These are phyloP conservation scores for Neckera pumila DNA, from an alignment of 225 moss, liverwort and hornwort species.

Conservation along the genomic window DNA sequence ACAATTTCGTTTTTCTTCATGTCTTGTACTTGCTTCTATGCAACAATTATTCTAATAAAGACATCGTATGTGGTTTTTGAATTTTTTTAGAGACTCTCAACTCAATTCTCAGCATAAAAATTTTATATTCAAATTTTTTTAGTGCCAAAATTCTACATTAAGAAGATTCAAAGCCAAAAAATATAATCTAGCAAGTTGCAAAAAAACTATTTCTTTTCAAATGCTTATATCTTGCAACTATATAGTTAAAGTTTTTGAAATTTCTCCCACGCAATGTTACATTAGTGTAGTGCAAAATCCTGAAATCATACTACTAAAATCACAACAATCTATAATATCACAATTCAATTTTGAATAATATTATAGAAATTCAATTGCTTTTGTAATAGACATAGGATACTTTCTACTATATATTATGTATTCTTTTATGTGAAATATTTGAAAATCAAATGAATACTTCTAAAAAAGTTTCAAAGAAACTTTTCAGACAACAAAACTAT, in stretches of 20 bases:
- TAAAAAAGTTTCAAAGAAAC: too few species aligned
- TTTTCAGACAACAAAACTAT: too few species aligned
- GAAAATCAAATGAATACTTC: too few species aligned
- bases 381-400: too few species aligned
- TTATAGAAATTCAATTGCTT: too few species aligned
- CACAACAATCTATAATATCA: too few species aligned
- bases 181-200: too few species aligned
- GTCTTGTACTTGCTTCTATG: fast-evolving
- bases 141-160: background rate
- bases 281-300: background rate
- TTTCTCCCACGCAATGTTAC: fast-evolving
- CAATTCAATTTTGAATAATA: too few species aligned
- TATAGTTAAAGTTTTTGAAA: background rate
- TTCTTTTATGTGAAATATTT: too few species aligned
- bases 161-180: background rate
- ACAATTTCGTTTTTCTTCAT: fast-evolving
- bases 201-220: background rate
- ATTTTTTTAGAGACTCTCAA: background rate
- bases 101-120: background rate
- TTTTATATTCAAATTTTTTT: background rate
- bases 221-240: background rate
- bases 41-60: too few species aligned
- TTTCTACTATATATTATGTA: too few species aligned
- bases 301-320: too few species aligned
- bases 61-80: background rate